A percentile compares a stretch with the other conserved stretches of the same genome.
Conservation (phyloP, 441 rosid species). For the Geranium incanum region DNA sequence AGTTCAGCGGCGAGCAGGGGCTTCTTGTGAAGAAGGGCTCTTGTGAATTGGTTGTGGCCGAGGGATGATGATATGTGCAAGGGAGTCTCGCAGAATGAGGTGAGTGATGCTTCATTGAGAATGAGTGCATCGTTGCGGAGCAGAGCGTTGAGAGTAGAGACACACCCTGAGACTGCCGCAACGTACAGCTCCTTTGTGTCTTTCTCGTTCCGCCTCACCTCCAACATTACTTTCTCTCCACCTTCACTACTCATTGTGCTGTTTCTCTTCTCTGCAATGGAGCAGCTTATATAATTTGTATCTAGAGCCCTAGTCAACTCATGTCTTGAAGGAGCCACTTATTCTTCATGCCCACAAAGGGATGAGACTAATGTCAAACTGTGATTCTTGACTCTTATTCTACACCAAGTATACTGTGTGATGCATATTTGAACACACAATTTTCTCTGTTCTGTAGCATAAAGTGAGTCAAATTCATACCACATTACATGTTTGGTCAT, state of each 20-base stretch:
- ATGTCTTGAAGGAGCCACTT: background rate
- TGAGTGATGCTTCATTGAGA: slow-evolving; percentile 8
- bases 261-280: too few species aligned
- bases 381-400: background rate
- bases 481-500: background rate
- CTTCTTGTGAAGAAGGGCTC: background rate
- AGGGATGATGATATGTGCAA: slow-evolving; percentile 2
- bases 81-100: background rate
- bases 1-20: background rate
- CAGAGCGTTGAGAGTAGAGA: background rate
- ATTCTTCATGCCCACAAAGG: background rate
- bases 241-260: background rate
- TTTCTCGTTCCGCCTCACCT: background rate
- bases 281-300: too few species aligned
- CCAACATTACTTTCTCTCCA: background rate
- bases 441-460: too few species aligned
- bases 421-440: background rate
- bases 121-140: background rate
- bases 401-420: background rate
- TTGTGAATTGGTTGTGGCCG: slow-evolving; percentile 2
- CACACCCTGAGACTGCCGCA: background rate
- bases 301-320: too few species aligned
- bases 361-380: background rate
- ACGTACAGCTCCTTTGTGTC: background rate
- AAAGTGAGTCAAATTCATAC: background rate